Base-by-base conservation (phyloP, 2,329 filamentous ascomycete species). In the Scedosporium boydii region DNA sequence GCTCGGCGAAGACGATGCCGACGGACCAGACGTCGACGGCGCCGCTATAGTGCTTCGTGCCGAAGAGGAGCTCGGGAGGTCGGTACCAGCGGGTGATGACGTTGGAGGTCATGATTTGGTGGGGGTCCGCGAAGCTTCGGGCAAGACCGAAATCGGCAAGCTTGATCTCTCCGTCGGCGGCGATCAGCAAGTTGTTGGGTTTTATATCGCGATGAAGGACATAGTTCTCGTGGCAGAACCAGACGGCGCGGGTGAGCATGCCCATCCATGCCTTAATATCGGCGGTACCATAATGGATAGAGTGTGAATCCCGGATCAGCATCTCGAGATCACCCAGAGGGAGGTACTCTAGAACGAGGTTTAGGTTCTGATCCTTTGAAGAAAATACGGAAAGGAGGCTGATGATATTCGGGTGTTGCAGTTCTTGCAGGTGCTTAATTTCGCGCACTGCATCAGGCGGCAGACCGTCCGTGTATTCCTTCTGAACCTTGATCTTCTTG, bases 211-310 rank as follows among this genome's bases (percentile, higher is more conserved):
- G 90, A 76, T 99, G 95, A 34, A 99, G 82, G 18, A 99, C 85
- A 69, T 89, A 93, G 74, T 95, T 96, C 72, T 93, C 90, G 75
- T 99, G 95, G 75, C 95, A 98, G 80, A 96, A 99, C 88, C 91
- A 96, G 29, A 98, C 86, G 27, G 90, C 95, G 51, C 93, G 87
- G 29, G 84, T 85, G n/a, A 98, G 83, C 95, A 98, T 98, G 66
- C 90, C 90, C 88, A 97, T 96, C 95, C 95, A 99, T 16, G 92
- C 89, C 75, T 99, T 99, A 74, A 98, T 92, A 74, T 99, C 95
- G 18, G 90, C 89, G 10, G 86, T 85, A 65, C 90, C 90, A 74
- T 98, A 98, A 62, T 87, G 85, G 57, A 97, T 87, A 61, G 80
- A 79, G 56, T 87, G 83, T 34, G 84, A 86, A 75, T 98, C 93